Evolutionary conservation across 2,329 filamentous ascomycete genomes (phyloP).

Genomic region (Pezicula rhizophila): DNA sequence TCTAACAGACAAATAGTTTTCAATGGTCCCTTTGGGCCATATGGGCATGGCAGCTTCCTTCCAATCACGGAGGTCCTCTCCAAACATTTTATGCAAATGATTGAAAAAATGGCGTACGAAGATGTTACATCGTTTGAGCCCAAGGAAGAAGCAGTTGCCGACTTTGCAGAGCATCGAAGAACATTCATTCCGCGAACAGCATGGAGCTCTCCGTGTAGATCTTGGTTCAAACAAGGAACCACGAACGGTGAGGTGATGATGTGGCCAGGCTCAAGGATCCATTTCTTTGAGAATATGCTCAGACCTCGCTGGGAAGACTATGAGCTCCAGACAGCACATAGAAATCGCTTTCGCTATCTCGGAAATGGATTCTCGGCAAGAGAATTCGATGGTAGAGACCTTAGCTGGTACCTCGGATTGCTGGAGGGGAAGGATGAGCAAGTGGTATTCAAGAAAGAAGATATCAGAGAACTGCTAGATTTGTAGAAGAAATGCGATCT

Average conservation of each 20-base stretch:
- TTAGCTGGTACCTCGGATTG: constrained; percentile 9
- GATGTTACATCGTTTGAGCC: constrained; percentile 34
- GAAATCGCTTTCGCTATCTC: constrained; percentile 27
- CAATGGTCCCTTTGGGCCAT: constrained; percentile 9
- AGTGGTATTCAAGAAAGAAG: neutral
- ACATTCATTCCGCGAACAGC: constrained; percentile 27
- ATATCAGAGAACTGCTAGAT: neutral
- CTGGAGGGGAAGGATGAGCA: constrained; percentile 9
- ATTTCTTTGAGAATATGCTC: constrained; percentile 37
- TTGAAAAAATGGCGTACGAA: constrained; percentile 27
- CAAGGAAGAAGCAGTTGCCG: constrained; percentile 30
- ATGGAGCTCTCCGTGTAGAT: constrained; percentile 15
- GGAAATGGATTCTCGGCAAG: constrained; percentile 34
- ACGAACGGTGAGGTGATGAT: constrained; percentile 22
- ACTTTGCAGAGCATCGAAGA: constrained; percentile 23
- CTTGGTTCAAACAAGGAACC: constrained; percentile 19
- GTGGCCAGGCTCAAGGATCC: constrained; percentile 43
- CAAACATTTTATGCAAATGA: constrained; percentile 22
- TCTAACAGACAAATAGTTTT: constrained; percentile 6
- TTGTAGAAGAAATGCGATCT: neutral
- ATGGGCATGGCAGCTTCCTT: constrained; percentile 9
- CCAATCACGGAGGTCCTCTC: constrained; percentile 10
- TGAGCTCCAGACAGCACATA: constrained; percentile 28
- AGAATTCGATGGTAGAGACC: constrained; percentile 23
- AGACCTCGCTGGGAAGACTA: constrained; percentile 36